Base-by-base conservation (phyloP, 2,329 filamentous ascomycete genomes). In the Ceratocystis cubensis region DNA sequence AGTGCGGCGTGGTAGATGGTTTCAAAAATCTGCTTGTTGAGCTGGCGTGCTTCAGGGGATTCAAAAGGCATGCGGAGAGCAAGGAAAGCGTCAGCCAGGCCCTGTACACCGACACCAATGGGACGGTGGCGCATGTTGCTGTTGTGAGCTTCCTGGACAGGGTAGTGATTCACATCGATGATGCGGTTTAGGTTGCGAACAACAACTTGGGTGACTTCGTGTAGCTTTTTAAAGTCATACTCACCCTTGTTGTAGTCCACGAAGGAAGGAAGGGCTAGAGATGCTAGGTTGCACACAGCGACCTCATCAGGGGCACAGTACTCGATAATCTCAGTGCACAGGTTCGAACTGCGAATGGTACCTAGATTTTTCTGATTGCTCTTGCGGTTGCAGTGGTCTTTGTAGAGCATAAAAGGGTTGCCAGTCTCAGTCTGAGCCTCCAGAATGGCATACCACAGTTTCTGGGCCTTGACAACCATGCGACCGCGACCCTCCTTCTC, bases 291-390 rank as follows among this genome's bases (percentile, higher is more conserved):
- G 83, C 94, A 99, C 68, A 97, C 94, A 71, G 94, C 94, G 63
- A 99, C 94, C 83, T 99, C 94, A 77, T 99, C 94, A 45, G 94
- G 93, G 45, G 94, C 91, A 70, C 83, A 95, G 82, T 96, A 99
- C 81, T 99, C 94, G 70, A 99, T 84, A 72, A 99, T 99, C 79
- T 99, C 94, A 63, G 93, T 97, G 86, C 94, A 99, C 62, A 99
- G 83, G 78, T 99, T 99, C 74, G 94, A 99, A 82, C 91, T 96
- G 77, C 91, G 91, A 73, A 99, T 99, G 69, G 92, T 96, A 71
- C 94, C 94, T 41, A 99, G 83, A 79, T 99, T 99, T 88, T 99
- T 97, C 81, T 99, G 94, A 84, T 99, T 99, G 83, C 92, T 96
- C 88, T 99, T 99, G 76, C 86, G 86, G 85, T 99, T 99, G 85